phyloP scores from a whole-genome alignment of 768 basidiomycete genomes.

The Gloeopeniophorella convolvens region DNA sequence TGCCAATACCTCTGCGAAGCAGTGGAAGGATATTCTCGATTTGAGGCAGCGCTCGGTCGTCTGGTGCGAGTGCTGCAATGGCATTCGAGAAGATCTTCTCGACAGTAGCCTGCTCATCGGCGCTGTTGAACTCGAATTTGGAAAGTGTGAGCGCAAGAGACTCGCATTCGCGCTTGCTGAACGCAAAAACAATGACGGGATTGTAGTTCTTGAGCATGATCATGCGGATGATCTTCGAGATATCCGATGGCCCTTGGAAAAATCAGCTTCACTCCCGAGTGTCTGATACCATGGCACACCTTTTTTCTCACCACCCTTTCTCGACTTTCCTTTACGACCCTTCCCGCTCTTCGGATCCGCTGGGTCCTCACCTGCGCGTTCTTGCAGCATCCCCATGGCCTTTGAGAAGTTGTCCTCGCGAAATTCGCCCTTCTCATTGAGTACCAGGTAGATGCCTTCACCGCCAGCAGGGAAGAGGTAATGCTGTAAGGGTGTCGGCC shows the following conservation, averaged over 20 bases:
- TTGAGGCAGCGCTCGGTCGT: constrained; percentile 87
- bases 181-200: constrained; percentile 97
- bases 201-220: constrained; percentile 98
- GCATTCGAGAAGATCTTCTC: constrained; percentile 90
- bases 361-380: constrained; percentile 82
- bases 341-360: constrained; percentile 81
- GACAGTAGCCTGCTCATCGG: constrained; percentile 87
- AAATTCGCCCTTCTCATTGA: constrained; percentile 98
- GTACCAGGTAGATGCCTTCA: constrained; percentile 94
- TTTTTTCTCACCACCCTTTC: constrained; percentile 90
- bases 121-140: constrained; percentile 93
- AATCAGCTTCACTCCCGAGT: constrained; percentile 8
- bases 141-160: constrained; percentile 82
- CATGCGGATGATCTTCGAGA: constrained; percentile 96
- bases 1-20: constrained; percentile 91
- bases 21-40: constrained; percentile 90
- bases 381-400: constrained; percentile 92
- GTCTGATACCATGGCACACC: constrained; percentile 38
- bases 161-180: constrained; percentile 98
- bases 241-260: constrained; percentile 73
- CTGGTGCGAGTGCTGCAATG: constrained; percentile 78
- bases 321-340: constrained; percentile 87
- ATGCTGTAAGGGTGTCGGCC: constrained; percentile 95
- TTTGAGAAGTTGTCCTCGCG: constrained; percentile 96
- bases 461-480: constrained; percentile 97